Percentiles rank a stretch among this genome's conserved stretches.
Conservation (phyloP, 495 filamentous ascomycete species). For the Podospora australis region DNA sequence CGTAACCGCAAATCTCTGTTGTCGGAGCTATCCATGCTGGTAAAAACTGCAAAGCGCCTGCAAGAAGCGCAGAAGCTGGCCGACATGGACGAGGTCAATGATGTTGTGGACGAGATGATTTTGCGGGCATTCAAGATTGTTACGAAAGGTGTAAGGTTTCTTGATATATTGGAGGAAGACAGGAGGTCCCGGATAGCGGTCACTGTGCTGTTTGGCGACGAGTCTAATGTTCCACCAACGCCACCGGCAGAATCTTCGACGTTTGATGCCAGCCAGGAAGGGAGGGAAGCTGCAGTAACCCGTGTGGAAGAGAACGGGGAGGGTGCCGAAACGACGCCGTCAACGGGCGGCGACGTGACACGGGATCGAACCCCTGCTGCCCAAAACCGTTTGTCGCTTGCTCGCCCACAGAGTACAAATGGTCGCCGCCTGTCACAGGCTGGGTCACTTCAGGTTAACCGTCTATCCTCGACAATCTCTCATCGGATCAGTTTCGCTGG, state of each 20-base stretch:
- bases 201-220: constrained; percentile 57
- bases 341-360: constrained; percentile 26
- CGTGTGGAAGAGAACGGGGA: constrained; percentile 24
- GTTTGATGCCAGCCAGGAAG: constrained; percentile 29
- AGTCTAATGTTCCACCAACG: constrained; percentile 60
- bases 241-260: constrained; percentile 57
- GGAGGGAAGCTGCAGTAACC: constrained; percentile 34
- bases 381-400: constrained; percentile 40
- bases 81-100: constrained; percentile 56
- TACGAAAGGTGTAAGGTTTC: constrained; percentile 81
- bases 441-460: constrained; percentile 22
- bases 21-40: constrained; percentile 80
- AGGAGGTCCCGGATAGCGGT: constrained; percentile 42
- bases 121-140: constrained; percentile 90
- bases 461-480: constrained; percentile 45
- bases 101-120: constrained; percentile 84
- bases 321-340: constrained; percentile 21
- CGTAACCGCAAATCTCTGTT: constrained; percentile 78
- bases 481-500: constrained; percentile 49
- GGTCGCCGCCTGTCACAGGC: constrained; percentile 35
- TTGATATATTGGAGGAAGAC: constrained; percentile 84
- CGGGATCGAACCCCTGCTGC: constrained; percentile 25
- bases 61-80: constrained; percentile 53
- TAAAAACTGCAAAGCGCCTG: constrained; percentile 77
- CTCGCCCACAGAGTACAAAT: constrained; percentile 30